These are phyloP conservation scores for Talaromyces pinophilus DNA, from an alignment of 2,329 filamentous ascomycete species.

Conservation along the genomic window DNA sequence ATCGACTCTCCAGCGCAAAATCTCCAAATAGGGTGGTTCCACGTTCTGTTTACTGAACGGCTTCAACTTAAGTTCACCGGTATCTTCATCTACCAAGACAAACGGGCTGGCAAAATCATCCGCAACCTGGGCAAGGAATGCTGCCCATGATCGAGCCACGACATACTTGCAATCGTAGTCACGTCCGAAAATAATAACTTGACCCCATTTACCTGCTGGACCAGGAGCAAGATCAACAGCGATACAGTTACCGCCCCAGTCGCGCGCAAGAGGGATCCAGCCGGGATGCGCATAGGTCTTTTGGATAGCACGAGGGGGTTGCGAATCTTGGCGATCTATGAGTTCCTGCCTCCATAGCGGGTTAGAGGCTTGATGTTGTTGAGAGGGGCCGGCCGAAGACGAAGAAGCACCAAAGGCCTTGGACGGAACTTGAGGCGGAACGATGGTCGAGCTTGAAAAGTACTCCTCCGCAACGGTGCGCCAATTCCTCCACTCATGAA, in stretches of 20 bases:
- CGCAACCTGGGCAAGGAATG: conserved; percentile 80
- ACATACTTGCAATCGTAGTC: conserved; percentile 99
- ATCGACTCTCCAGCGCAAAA: conserved; percentile 90
- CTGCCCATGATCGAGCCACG: conserved; percentile 85
- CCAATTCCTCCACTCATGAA: conserved; percentile 98
- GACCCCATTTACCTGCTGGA: conserved; percentile 87
- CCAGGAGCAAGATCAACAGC: conserved; percentile 91
- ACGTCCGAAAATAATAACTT: conserved; percentile 92
- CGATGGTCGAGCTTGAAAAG: conserved; percentile 59
- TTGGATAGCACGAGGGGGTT: conserved; percentile 82
- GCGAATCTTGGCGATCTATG: conserved; percentile 78
- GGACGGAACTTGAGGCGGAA: conserved; percentile 63
- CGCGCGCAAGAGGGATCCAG: conserved; percentile 94
- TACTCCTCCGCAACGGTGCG: conserved; percentile 89
- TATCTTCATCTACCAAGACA: conserved; percentile 90
- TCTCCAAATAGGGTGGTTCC: conserved; percentile 91
- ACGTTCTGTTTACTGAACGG: conserved; percentile 88
- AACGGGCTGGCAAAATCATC: conserved; percentile 90
- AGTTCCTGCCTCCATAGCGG: conserved; percentile 83
- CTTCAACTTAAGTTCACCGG: conserved; percentile 82
- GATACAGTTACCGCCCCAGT: conserved; percentile 98
- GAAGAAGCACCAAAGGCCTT: conserved; percentile 70
- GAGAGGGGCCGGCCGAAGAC: conserved; percentile 55
- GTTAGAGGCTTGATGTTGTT: conserved; percentile 57
- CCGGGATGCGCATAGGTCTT: conserved; percentile 90